Base-by-base conservation (phyloP, 2,329 filamentous ascomycete species). In the Apiospora sp. region DNA sequence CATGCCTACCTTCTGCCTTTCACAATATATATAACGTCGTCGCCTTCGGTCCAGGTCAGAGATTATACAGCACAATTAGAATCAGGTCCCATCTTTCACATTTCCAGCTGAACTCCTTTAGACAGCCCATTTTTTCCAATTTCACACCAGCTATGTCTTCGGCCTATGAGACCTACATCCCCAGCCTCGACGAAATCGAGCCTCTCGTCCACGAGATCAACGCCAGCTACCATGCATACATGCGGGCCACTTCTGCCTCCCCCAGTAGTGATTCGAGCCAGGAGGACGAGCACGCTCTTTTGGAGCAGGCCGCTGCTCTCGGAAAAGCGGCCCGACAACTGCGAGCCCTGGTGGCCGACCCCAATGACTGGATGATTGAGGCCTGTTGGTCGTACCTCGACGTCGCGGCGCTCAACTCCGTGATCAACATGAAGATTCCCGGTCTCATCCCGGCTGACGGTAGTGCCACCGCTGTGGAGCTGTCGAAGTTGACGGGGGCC, bases 51-150 rank as follows among this genome's bases (percentile, higher is more conserved):
- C n/a, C 30, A 8, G 30, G 1, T 22, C 16, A 5, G 19, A 12
- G 19, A 12, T n/a, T 37, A 61, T n/a, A 41, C 30, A 61, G 19
- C 30, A 37, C 5, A n/a, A 7, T 2, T 24, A 30, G 6, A 7
- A 7, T 16, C 13, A 58, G 4, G 0, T 8, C 12, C 10, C 27
- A 27, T 19, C 51, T 1, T 61, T 3, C 30, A 13, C 12, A 4
- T 1, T 12, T 10, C 19, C 22, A 4, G 37, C 12, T 13, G 16
- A 61, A 37, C 6, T 37, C 8, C 3, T 10, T 37, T 22, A 19
- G 22, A 1, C 8, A 37, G 1, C 3, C 2, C 3, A 22, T 10
- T 3, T n/a, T 4, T n/a, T 0, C 0, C 16, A 6, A n/a, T n/a
- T n/a, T 1, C 37, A 1, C 0, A 37, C 0, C 3, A 12, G n/a